Conservation (phyloP, 495 filamentous ascomycete species). For the Apodospora peruviana region DNA sequence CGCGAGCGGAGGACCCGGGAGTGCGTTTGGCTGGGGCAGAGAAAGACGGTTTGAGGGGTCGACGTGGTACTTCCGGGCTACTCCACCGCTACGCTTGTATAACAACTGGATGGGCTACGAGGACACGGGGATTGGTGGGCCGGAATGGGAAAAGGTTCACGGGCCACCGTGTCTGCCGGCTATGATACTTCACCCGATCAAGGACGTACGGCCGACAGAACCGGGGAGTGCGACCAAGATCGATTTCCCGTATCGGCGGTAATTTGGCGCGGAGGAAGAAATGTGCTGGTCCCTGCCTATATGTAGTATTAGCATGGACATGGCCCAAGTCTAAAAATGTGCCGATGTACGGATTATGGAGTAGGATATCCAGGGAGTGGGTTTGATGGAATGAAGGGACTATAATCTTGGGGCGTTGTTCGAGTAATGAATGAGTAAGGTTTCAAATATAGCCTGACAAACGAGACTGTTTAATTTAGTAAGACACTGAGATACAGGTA, state of each 20-base stretch:
- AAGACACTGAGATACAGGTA: too few relatives aligned
- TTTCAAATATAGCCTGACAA: too few relatives aligned
- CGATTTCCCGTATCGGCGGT: conserved; percentile 16
- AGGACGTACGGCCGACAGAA: conserved; percentile 39
- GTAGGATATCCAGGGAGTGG: too few relatives aligned
- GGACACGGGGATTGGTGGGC: conserved; percentile 43
- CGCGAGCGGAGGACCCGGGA: conserved; percentile 41
- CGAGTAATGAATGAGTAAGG: too few relatives aligned
- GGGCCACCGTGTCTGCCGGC: conserved; percentile 51
- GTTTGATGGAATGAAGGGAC: too few relatives aligned
- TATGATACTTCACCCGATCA: conserved; percentile 52
- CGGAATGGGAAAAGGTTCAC: conserved; percentile 46
- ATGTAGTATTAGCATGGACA: too few relatives aligned
- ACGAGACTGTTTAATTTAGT: too few relatives aligned
- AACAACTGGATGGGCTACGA: conserved; percentile 59
- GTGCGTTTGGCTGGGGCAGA: conserved; percentile 44
- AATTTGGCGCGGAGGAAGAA: too few relatives aligned
- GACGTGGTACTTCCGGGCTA: conserved; percentile 54
- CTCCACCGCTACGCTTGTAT: conserved; percentile 51
- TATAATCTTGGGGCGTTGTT: too few relatives aligned
- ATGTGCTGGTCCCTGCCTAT: too few relatives aligned
- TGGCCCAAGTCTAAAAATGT: too few relatives aligned
- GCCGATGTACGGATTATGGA: too few relatives aligned
- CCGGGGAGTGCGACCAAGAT: conserved; percentile 31
- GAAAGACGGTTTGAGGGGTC: conserved; percentile 51